Evolutionary conservation across 164 flowering plant species (phyloP), one percentile per base, ranked within the genome.

Genomic region (Piper betle): DNA sequence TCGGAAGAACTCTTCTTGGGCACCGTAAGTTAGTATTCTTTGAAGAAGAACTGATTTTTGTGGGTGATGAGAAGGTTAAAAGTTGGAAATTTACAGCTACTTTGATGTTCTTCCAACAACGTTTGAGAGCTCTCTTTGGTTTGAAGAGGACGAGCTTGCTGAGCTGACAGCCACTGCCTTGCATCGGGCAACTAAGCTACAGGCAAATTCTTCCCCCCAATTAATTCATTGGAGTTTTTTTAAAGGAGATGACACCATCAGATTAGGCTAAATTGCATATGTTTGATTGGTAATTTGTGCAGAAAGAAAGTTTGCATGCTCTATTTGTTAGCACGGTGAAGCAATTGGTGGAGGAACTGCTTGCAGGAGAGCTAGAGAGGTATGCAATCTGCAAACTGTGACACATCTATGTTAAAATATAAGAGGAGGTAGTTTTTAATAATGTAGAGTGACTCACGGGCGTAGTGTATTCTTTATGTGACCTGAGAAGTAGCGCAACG

Each of bases 101-200:
- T 76, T 91, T 64, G 97, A 91, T 73, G 76, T 91, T 91, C 91
- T 94, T 65, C 99, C 99, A 6, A 71, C 77, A 43, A 76, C 80
- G n/a, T 94, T 91, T 69, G 90, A 87, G 20, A 91, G 73, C 70
- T 84, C 99, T 8, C 90, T 88, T 68, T 94, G 99, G 99, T 94
- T 91, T 68, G 70, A 73, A 55, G 90, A 94, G 64, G 86, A 82
- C 17, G 97, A 88, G 75, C 79, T 91, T 48, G 52, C 62, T 63
- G 99, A 91, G 76, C 75, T 93, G 55, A 87, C 80, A 73, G 99
- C 97, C 13, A 90, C 99, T 37, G 66, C 92, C 50, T 71, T 93
- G 66, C 69, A 81, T 71, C 73, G 75, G 38, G 99, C 99, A 37
- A 82, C 88, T 57, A 75, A 75, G 64, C 73, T 91, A 73, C 97